phyloP scores from a whole-genome alignment of 805 yeast genomes.

The Trichomonascus vanleenenianus region DNA sequence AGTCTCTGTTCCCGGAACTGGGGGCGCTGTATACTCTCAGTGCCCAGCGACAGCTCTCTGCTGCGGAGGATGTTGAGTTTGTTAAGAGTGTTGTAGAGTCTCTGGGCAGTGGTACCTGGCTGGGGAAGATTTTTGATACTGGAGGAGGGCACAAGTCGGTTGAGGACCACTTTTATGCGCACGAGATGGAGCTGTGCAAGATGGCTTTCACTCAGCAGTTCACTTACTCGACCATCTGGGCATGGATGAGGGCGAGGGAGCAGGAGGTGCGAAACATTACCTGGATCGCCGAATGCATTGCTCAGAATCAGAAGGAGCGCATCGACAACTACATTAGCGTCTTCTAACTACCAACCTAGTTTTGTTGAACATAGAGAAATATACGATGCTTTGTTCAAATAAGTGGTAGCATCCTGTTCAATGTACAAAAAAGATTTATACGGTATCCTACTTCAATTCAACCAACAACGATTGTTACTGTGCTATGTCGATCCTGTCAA shows the following conservation, averaged over 20 bases:
- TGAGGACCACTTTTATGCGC: conserved; percentile 89
- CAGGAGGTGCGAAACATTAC: conserved; percentile 96
- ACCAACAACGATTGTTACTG: no score
- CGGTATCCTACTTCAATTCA: no score
- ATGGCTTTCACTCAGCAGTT: conserved; percentile 96
- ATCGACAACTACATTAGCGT: conserved; percentile 87
- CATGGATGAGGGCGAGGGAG: conserved; percentile 92
- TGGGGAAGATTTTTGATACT: conserved; percentile 38
- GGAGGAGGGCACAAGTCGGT: conserved; percentile 45
- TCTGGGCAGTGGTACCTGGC: conserved; percentile 20
- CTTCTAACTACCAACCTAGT: conserved; percentile 38
- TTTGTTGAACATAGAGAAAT: no score
- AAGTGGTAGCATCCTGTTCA: no score
- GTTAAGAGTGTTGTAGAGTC: conserved; percentile 39
- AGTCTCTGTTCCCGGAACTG: conserved; percentile 65
- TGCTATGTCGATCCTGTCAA: no score
- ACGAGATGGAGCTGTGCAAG: conserved; percentile 87
- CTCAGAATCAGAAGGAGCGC: conserved; percentile 94
- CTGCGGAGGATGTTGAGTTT: conserved; percentile 80
- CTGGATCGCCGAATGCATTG: conserved; percentile 99
- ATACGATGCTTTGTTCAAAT: no score
- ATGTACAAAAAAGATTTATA: no score
- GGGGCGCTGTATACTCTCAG: conserved; percentile 80
- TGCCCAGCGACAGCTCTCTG: conserved; percentile 57
- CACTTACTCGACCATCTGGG: conserved; percentile 85